Base-by-base conservation (phyloP, 805 yeast species). In the Candida parachauliodes region DNA sequence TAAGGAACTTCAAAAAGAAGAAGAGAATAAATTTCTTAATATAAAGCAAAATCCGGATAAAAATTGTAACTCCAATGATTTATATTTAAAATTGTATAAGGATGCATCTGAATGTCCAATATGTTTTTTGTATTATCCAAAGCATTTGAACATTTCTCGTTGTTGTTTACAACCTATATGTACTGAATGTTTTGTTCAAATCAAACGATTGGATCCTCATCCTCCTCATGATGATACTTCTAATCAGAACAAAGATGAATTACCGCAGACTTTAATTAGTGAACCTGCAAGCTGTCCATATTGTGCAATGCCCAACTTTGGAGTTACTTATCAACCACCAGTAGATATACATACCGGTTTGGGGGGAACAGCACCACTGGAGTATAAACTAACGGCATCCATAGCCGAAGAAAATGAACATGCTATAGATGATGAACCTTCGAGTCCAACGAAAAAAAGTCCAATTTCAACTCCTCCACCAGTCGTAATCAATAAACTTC, bases 161-260 rank as follows among this genome's bases (percentile, higher is more conserved):
- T 91, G 98, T 59, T 91, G 98, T 58, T 75, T 76, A 34, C 98
- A 91, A 57, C 89, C 95, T 1, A 88, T 91, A 15, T 93, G 98
- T 62, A 76, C 96, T 2, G 98, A 91, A 61, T 91, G 98, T 56
- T 93, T 91, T 73, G 97, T 91, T 8, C 97, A 91, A 59, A 88
- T 91, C 56, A 88, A 86, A 58, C 74, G 98, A 36, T 65, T 80
- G 23, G 95, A 87, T 8, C 98, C 98, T 0, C 98, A 91, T 61
- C 87, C 88, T 23, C 96, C 96, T 1, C 94, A 88, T 54, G 91
- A 82, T 46, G 57, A 50, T 12, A 42, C 38, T 7, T 46, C 45
- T 11, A 45, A 45, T 33, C 62, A 60, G 23, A 58, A 54, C 19
- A 48, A 70, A 9, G 34, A 31, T 18, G 28, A 28, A 65, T 51